Evolutionary conservation across 192 early-diverging fungal species (phyloP).

Genomic region (Thoreauomyces humboldtii): DNA sequence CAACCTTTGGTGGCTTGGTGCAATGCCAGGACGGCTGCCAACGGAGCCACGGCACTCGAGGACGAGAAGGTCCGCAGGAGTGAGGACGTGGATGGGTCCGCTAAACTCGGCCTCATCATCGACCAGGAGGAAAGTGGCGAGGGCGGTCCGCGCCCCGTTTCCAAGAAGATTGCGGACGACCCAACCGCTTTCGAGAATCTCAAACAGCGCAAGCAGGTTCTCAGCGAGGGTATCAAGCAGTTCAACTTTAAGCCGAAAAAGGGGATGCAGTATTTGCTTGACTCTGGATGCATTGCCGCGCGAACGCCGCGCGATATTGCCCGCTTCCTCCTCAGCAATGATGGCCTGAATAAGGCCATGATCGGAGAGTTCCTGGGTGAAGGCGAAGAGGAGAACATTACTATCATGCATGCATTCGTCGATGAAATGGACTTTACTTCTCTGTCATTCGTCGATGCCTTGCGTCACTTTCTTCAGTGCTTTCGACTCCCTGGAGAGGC

Average conservation of each 20-base stretch:
- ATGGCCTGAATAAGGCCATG: conserved; percentile 82
- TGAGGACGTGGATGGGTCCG: conserved; percentile 21
- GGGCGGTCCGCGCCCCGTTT: background rate
- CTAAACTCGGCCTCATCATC: conserved; percentile 31
- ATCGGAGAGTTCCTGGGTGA: conserved; percentile 94
- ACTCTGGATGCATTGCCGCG: conserved; percentile 62
- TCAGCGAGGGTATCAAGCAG: conserved; percentile 71
- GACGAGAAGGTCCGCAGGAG: conserved; percentile 27
- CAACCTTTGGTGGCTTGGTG: conserved; percentile 49
- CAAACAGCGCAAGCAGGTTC: conserved; percentile 82
- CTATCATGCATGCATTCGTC: conserved; percentile 96
- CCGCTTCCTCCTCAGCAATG: conserved; percentile 67
- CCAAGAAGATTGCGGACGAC: conserved; percentile 58
- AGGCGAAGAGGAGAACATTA: conserved; percentile 86
- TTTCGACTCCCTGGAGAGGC: conserved; percentile 92
- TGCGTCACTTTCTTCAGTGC: conserved; percentile 79
- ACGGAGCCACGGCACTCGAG: background rate
- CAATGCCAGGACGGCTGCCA: conserved; percentile 5
- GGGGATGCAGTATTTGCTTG: conserved; percentile 74
- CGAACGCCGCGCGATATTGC: conserved; percentile 73
- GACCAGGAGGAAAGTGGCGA: conserved; percentile 38
- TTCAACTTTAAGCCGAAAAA: conserved; percentile 90
- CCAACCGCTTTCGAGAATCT: conserved; percentile 79
- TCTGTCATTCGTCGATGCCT: conserved; percentile 73
- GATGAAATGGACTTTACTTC: conserved; percentile 80